phyloP scores from a whole-genome alignment of 768 basidiomycete species.

The Amanita subjunquillea region DNA sequence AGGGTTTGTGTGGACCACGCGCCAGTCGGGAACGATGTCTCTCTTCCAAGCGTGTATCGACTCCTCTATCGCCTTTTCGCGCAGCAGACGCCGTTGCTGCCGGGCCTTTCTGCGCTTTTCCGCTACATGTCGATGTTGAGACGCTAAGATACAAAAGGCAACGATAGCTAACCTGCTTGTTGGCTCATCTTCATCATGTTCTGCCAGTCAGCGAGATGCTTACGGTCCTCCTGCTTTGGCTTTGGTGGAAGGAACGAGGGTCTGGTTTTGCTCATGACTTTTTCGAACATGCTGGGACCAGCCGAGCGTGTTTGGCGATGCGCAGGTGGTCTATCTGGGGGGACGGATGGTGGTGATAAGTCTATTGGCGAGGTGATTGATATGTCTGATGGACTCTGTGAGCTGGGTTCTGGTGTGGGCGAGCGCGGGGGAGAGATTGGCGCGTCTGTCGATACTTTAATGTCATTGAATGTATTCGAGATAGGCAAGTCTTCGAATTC shows the following conservation, averaged over 20 bases:
- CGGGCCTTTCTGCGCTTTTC: constrained; percentile 58
- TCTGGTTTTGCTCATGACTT: constrained; percentile 76
- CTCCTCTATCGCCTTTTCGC: constrained; percentile 62
- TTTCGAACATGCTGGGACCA: constrained; percentile 67
- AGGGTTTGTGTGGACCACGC: constrained; percentile 55
- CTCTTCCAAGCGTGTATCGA: constrained; percentile 69
- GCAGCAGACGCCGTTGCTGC: constrained; percentile 49
- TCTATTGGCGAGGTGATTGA: background rate
- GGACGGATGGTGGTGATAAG: background rate
- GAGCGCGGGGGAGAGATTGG: constrained; percentile 7
- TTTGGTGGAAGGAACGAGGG: constrained; percentile 84
- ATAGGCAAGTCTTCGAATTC: background rate
- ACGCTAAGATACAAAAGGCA: background rate
- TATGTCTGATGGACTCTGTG: background rate
- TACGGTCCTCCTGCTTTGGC: constrained; percentile 61
- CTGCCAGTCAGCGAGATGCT: constrained; percentile 81
- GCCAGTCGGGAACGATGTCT: constrained; percentile 78
- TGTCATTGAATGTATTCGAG: constrained; percentile 5
- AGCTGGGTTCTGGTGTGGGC: constrained; percentile 17
- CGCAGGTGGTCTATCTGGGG: constrained; percentile 17
- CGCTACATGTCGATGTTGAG: constrained; percentile 29
- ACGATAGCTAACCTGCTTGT: constrained; percentile 44
- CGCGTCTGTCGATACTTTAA: constrained; percentile 13
- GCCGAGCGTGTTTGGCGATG: constrained; percentile 41
- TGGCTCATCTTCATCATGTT: constrained; percentile 82